Conservation (phyloP, 495 filamentous ascomycete species). For the Penicillium nucicola region DNA sequence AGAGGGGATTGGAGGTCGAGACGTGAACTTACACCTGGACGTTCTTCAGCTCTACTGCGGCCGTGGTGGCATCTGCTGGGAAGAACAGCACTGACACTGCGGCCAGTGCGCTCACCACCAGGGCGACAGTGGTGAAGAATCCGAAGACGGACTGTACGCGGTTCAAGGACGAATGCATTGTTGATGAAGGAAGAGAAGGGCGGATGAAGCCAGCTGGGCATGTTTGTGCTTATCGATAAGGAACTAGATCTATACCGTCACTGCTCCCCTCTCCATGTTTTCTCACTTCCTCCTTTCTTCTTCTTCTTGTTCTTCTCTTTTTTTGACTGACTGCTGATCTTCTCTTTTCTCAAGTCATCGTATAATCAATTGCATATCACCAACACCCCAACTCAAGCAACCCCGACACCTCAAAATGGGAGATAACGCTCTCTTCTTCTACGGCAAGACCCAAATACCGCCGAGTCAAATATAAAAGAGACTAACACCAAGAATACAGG, state of each 20-base stretch:
- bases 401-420: constrained; percentile 26
- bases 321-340: no score
- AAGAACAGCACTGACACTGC: constrained; percentile 74
- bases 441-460: constrained; percentile 39
- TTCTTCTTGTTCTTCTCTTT: not conserved
- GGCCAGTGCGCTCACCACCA: constrained; percentile 72
- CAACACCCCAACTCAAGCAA: not conserved
- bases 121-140: constrained; percentile 94
- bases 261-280: not conserved
- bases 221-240: constrained; percentile 27
- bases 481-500: constrained; percentile 16
- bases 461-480: not conserved
- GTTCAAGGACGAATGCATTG: constrained; percentile 83
- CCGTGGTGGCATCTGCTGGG: constrained; percentile 59
- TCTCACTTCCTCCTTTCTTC: not conserved
- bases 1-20: not conserved
- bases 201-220: constrained; percentile 39
- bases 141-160: constrained; percentile 91
- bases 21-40: constrained; percentile 73
- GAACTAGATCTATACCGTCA: constrained; percentile 2
- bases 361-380: not conserved
- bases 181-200: constrained; percentile 17
- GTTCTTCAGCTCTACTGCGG: constrained; percentile 66
- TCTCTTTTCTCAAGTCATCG: not conserved
- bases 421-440: constrained; percentile 54